A percentile compares a stretch with the other conserved stretches of the same genome.
Evolutionary conservation across 148 eudicot genomes (phyloP).

Genomic region (Rhododendron ferrugineum): DNA sequence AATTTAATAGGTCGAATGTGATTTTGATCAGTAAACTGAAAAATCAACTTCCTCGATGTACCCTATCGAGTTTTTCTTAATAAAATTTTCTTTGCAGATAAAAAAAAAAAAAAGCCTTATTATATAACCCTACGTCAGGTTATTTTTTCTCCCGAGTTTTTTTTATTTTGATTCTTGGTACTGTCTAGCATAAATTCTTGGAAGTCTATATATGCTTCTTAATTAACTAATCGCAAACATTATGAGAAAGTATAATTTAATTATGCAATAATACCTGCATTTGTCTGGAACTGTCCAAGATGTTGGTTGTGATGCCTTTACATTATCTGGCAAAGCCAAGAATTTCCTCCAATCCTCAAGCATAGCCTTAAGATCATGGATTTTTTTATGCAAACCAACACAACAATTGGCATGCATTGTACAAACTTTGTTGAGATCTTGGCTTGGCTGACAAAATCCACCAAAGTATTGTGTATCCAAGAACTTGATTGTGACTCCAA

Average conservation of each 20-base stretch:
- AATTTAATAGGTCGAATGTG: no score
- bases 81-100: no score
- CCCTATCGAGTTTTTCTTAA: no score
- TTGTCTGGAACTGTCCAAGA: constrained; percentile 45
- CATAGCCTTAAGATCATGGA: constrained; percentile 39
- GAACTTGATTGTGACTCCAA: constrained; percentile 38
- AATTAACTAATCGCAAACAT: neutral
- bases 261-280: constrained; percentile 18
- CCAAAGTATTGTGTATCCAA: constrained; percentile 45
- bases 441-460: constrained; percentile 58
- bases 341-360: constrained; percentile 56
- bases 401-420: constrained; percentile 83
- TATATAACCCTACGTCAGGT: no score
- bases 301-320: constrained; percentile 4
- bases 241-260: neutral
- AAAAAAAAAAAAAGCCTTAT: no score
- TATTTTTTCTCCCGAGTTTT: no score
- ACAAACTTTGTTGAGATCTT: constrained; percentile 40
- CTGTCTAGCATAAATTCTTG: neutral
- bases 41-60: no score
- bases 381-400: constrained; percentile 39
- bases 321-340: constrained; percentile 9
- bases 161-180: no score
- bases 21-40: no score
- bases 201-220: neutral